These are phyloP conservation scores for Zymoseptoria crescenta DNA, from an alignment of 2,329 filamentous ascomycete species.

Conservation along the genomic window DNA sequence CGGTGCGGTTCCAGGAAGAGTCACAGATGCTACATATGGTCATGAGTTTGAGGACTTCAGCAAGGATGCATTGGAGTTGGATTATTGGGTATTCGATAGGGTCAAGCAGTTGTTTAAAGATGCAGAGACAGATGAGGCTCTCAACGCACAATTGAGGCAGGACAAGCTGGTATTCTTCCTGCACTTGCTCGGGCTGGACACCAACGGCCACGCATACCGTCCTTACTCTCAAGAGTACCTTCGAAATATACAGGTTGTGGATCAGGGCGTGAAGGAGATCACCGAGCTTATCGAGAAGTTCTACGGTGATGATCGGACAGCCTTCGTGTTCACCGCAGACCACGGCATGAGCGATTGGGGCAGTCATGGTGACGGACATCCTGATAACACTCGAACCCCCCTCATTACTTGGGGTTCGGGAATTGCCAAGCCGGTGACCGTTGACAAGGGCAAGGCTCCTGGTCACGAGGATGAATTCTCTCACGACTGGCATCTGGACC, in stretches of 20 bases:
- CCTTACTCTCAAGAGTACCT: constrained; percentile 95
- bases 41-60: constrained; percentile 87
- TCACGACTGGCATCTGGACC: constrained; percentile 74
- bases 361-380: constrained; percentile 96
- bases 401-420: constrained; percentile 91
- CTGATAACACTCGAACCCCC: constrained; percentile 91
- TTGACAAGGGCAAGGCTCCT: constrained; percentile 52
- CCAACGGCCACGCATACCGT: constrained; percentile 73
- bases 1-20: constrained; percentile 77
- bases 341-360: constrained; percentile 99
- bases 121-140: constrained; percentile 67
- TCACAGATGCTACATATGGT: constrained; percentile 79
- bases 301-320: constrained; percentile 73
- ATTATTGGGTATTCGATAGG: constrained; percentile 92
- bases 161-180: constrained; percentile 93
- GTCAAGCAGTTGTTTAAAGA: constrained; percentile 80
- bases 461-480: constrained; percentile 87
- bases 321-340: constrained; percentile 94
- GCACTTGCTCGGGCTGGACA: constrained; percentile 87
- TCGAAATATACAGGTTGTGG: constrained; percentile 88
- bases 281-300: constrained; percentile 75
- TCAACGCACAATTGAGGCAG: constrained; percentile 64
- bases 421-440: constrained; percentile 62
- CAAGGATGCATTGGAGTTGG: constrained; percentile 68
- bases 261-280: constrained; percentile 79